A percentile compares a stretch with the other conserved stretches of the same genome.
Evolutionary conservation across 2,329 filamentous ascomycete genomes (phyloP).

Genomic region (Fusarium pseudograminearum): DNA sequence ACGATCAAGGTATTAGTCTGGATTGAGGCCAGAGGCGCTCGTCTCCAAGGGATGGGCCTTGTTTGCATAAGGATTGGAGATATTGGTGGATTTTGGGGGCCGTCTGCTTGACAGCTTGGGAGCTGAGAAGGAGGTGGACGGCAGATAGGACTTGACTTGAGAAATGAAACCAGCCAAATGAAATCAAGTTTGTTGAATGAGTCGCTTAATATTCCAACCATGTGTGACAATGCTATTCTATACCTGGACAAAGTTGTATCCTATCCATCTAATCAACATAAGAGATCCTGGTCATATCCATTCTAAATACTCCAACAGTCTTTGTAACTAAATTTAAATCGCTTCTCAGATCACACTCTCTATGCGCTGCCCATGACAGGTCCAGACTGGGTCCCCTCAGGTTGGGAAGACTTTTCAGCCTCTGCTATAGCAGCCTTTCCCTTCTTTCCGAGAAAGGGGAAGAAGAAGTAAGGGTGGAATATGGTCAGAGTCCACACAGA

Average conservation of each 20-base stretch:
- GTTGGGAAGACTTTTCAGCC: constrained; percentile 4
- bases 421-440: background rate
- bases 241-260: background rate
- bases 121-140: background rate
- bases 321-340: background rate
- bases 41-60: background rate
- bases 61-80: background rate
- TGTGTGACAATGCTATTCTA: background rate
- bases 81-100: background rate
- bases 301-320: background rate
- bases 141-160: background rate
- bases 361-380: background rate
- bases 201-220: background rate
- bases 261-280: background rate
- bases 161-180: background rate
- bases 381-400: background rate
- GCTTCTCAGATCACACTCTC: fast-evolving
- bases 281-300: background rate
- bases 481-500: constrained; percentile 35
- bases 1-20: background rate
- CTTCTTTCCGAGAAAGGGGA: constrained; percentile 29
- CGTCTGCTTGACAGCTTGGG: background rate
- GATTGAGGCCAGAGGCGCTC: background rate
- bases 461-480: constrained; percentile 37
- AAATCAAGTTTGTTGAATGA: background rate